Evolutionary conservation across 176 grass and related monocot species (phyloP).

Genomic region (Puccinellia tenuiflora): DNA sequence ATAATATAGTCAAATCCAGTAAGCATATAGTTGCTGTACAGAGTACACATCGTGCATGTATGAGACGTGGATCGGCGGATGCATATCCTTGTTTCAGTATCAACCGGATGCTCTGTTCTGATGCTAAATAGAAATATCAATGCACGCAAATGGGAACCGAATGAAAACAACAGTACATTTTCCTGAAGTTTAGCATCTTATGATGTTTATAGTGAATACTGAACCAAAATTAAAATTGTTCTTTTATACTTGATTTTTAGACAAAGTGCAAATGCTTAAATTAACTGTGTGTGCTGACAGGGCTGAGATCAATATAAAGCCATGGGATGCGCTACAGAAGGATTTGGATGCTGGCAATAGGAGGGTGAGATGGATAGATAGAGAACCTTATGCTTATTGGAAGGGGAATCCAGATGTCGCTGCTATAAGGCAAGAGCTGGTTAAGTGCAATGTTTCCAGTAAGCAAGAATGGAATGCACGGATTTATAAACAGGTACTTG

Average conservation of each 20-base stretch:
- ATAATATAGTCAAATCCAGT: background rate
- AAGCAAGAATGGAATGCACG: conserved; percentile 67
- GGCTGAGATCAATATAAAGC: conserved; percentile 83
- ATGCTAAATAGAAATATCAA: background rate
- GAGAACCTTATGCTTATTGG: conserved; percentile 85
- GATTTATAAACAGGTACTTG: conserved; percentile 48
- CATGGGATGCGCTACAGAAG: conserved; percentile 50
- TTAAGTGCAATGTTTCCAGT: conserved; percentile 61
- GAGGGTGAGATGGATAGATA: conserved; percentile 50
- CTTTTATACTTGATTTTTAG: conserved; percentile 1
- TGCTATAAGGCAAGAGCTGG: conserved; percentile 44
- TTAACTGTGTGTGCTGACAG: conserved; percentile 31
- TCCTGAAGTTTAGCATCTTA: background rate
- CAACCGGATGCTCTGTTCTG: background rate
- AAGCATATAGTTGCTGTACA: background rate
- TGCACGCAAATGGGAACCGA: background rate
- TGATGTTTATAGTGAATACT: background rate
- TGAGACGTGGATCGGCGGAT: background rate
- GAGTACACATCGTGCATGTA: background rate
- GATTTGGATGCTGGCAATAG: conserved; percentile 43
- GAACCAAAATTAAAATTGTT: background rate
- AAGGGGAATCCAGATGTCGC: conserved; percentile 77
- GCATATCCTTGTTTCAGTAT: background rate
- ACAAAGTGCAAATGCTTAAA: conserved; percentile 7
- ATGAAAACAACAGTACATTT: background rate